phyloP scores from a whole-genome alignment of 2,329 filamentous ascomycete genomes.

The Microascus cirrosus region DNA sequence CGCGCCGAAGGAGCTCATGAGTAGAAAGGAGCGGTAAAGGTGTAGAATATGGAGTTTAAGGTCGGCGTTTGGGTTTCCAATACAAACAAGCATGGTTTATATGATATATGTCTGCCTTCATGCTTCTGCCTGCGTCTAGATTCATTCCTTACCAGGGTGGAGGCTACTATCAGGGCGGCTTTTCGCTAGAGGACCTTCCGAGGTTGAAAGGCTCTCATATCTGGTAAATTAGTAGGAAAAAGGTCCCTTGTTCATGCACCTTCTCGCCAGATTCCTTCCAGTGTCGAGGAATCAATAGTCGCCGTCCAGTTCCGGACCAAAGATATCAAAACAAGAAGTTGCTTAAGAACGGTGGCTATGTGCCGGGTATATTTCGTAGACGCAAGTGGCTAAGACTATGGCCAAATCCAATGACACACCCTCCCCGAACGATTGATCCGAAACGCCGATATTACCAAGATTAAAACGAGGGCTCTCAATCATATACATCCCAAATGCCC shows the following conservation, averaged over 20 bases:
- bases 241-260: no score
- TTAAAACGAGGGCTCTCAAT: background rate
- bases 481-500: background rate
- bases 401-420: background rate
- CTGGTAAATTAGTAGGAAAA: no score
- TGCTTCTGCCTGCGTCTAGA: background rate
- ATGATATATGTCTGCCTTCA: background rate
- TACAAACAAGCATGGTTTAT: background rate
- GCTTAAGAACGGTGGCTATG: background rate
- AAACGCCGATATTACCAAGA: background rate
- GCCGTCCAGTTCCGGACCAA: no score
- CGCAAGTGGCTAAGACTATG: background rate
- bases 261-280: no score
- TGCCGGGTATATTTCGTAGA: background rate
- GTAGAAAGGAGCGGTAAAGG: background rate
- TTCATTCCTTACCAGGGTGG: no score
- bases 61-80: background rate
- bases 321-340: background rate
- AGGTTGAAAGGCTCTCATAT: background rate
- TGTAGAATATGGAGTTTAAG: background rate
- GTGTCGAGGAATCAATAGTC: no score
- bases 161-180: no score
- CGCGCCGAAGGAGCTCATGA: background rate
- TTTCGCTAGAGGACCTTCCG: background rate
- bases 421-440: background rate